Conservation (phyloP, 2,329 filamentous ascomycete species). For the Fusarium sp. region DNA sequence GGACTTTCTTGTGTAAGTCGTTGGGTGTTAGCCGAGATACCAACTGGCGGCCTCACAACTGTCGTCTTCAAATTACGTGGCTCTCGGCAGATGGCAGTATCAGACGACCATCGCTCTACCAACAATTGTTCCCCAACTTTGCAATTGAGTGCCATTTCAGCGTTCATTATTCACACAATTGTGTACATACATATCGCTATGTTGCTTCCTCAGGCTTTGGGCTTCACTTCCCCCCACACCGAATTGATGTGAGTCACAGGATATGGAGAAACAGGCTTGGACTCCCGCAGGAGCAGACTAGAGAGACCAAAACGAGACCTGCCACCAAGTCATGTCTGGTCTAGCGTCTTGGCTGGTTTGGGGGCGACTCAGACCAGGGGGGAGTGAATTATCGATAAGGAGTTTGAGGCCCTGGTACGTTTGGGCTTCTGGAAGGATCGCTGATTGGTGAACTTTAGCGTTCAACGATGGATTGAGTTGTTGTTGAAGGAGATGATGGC, state of each 20-base stretch:
- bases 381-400: slow-evolving; percentile 41
- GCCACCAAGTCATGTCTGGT: slow-evolving; percentile 26
- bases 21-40: background rate
- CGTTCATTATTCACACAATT: background rate
- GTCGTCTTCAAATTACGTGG: background rate
- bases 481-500: slow-evolving; percentile 29
- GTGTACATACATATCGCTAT: slow-evolving; percentile 1
- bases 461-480: slow-evolving; percentile 27
- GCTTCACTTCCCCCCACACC: slow-evolving; percentile 30
- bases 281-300: slow-evolving; percentile 33
- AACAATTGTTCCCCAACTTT: background rate
- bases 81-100: background rate
- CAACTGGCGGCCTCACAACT: slow-evolving; percentile 22
- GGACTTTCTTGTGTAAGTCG: slow-evolving; percentile 1
- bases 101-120: background rate
- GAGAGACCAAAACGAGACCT: slow-evolving; percentile 40
- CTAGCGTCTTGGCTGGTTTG: slow-evolving; percentile 33
- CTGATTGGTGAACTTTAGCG: slow-evolving; percentile 25
- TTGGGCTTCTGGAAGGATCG: slow-evolving; percentile 32
- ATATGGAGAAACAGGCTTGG: slow-evolving; percentile 38
- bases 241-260: slow-evolving; percentile 44
- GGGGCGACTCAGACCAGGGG: slow-evolving; percentile 21
- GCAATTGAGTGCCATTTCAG: background rate
- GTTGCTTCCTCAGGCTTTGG: slow-evolving; percentile 6
- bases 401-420: slow-evolving; percentile 11